A percentile compares a stretch with the other conserved stretches of the same genome.
phyloP scores from a whole-genome alignment of 148 eudicot species.

The Fallopia convolvulus region DNA sequence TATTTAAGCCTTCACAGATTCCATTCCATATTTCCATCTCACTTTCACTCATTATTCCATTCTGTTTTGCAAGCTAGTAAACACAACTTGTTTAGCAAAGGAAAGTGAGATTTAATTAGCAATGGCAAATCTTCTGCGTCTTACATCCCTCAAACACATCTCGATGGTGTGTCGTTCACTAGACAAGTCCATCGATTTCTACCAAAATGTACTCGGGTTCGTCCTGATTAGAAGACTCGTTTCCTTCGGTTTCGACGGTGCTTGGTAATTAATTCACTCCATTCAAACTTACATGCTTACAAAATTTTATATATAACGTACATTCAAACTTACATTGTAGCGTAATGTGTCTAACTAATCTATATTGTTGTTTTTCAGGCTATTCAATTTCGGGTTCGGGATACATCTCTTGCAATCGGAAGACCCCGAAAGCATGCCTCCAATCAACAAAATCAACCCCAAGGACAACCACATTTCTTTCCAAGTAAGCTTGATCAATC shows the following conservation, averaged over 20 bases:
- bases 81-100: background rate
- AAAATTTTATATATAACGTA: background rate
- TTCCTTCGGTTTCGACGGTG: constrained; percentile 10
- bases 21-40: background rate
- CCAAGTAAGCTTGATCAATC: constrained; percentile 28
- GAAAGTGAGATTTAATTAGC: background rate
- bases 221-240: background rate
- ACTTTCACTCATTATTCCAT: background rate
- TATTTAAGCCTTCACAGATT: background rate
- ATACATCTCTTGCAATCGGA: constrained; percentile 43
- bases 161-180: constrained; percentile 6
- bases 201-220: constrained; percentile 9
- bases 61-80: too few relatives aligned
- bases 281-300: background rate
- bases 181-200: constrained; percentile 6
- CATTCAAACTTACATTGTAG: too few relatives aligned
- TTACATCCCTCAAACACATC: constrained; percentile 4
- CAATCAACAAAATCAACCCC: constrained; percentile 33
- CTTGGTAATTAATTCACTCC: background rate
- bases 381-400: constrained; percentile 42
- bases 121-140: constrained; percentile 5
- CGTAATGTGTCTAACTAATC: too few relatives aligned
- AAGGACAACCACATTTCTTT: constrained; percentile 52
- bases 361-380: constrained; percentile 16
- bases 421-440: constrained; percentile 20